Conservation (phyloP, 2,329 filamentous ascomycete species). For the Claviceps quebecensis region DNA sequence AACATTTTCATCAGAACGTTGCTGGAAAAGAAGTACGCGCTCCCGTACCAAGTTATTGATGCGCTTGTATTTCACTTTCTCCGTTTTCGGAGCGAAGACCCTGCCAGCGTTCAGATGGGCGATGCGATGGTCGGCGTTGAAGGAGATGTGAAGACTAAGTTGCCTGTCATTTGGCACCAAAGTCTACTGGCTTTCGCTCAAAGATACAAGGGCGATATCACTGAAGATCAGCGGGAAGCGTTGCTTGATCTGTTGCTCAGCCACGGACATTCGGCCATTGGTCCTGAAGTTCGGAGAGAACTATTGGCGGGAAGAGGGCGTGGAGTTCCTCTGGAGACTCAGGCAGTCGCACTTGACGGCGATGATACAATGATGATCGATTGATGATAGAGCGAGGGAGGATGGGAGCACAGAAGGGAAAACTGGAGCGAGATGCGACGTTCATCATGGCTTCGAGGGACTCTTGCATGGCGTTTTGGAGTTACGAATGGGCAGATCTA, state of each 20-base stretch:
- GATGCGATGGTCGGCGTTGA: conserved; percentile 40
- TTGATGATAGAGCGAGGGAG: conserved; percentile 12
- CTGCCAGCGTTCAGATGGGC: conserved; percentile 34
- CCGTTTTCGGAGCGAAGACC: conserved; percentile 63
- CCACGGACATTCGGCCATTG: conserved; percentile 76
- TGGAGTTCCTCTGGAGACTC: conserved; percentile 52
- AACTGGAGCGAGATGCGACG: neutral
- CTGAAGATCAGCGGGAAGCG: conserved; percentile 85
- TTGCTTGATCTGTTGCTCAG: conserved; percentile 74
- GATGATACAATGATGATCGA: conserved; percentile 87
- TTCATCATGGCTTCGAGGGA: conserved; percentile 4
- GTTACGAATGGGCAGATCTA: conserved; percentile 2
- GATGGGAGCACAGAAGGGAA: neutral
- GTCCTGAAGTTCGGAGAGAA: conserved; percentile 81
- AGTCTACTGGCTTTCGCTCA: conserved; percentile 84
- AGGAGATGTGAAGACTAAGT: conserved; percentile 42
- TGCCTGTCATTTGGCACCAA: conserved; percentile 96
- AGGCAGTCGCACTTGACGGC: conserved; percentile 45
- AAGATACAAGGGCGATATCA: conserved; percentile 90
- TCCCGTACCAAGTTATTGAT: conserved; percentile 90
- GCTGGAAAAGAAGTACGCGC: conserved; percentile 90
- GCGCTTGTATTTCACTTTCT: conserved; percentile 93
- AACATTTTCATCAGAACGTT: conserved; percentile 92
- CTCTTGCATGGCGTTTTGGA: conserved; percentile 11
- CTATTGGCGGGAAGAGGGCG: conserved; percentile 76